These are phyloP conservation scores for Rhizopus stolonifer DNA, from an alignment of 371 early-diverging fungal genomes.

Conservation along the genomic window DNA sequence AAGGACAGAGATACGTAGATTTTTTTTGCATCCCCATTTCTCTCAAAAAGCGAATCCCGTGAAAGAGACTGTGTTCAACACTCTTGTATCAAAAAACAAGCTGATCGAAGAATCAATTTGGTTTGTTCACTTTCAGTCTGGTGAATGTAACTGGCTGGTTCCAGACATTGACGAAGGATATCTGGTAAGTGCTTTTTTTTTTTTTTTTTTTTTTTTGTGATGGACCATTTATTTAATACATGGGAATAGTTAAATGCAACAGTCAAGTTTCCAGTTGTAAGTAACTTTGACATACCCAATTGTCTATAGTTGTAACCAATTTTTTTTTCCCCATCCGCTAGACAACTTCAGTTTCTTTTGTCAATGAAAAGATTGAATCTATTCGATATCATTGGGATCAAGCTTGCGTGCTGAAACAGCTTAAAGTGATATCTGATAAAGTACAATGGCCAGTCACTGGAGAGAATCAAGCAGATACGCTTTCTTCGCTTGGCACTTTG, in stretches of 20 bases:
- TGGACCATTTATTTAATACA: background rate
- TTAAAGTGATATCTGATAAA: constrained; percentile 33
- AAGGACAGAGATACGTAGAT: constrained; percentile 31
- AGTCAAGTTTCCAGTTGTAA: constrained; percentile 38
- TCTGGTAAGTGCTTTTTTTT: constrained; percentile 12
- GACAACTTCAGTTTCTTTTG: constrained; percentile 42
- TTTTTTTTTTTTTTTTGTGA: constrained; percentile 1
- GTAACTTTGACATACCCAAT: background rate
- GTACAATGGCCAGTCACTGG: constrained; percentile 40
- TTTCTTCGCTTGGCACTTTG: constrained; percentile 21
- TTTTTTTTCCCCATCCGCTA: constrained; percentile 13
- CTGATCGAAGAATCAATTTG: constrained; percentile 47
- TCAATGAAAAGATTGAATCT: constrained; percentile 24
- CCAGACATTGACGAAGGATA: constrained; percentile 29
- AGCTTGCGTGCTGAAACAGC: constrained; percentile 43
- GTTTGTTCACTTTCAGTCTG: constrained; percentile 37
- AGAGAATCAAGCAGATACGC: constrained; percentile 30
- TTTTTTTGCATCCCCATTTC: constrained; percentile 34
- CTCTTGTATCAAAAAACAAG: constrained; percentile 19
- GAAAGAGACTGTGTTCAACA: constrained; percentile 37
- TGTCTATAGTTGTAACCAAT: background rate
- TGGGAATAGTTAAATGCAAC: constrained; percentile 36
- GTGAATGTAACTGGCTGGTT: constrained; percentile 42
- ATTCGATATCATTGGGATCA: constrained; percentile 50
- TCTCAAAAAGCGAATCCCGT: constrained; percentile 29